phyloP scores from a whole-genome alignment of 805 yeast species.

The Lipomyces sp. region DNA sequence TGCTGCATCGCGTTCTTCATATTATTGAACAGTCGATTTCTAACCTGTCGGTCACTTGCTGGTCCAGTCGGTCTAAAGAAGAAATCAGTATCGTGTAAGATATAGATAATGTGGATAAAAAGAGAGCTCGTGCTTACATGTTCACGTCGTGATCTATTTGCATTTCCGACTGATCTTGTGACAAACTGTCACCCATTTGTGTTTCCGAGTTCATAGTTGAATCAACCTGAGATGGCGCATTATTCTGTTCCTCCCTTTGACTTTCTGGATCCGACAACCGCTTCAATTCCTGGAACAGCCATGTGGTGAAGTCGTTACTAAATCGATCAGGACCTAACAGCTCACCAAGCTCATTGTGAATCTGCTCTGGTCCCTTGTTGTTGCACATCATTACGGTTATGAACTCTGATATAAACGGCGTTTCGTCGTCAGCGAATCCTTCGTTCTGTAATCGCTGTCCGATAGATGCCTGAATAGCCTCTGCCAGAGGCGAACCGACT shows the following conservation, averaged over 20 bases:
- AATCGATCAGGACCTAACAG: constrained; percentile 41
- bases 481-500: constrained; percentile 35
- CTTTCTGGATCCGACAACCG: constrained; percentile 11
- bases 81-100: not conserved
- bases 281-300: constrained; percentile 38
- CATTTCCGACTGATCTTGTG: not conserved
- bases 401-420: constrained; percentile 42
- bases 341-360: constrained; percentile 38
- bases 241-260: not conserved
- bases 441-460: constrained; percentile 34
- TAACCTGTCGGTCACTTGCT: not conserved
- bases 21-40: not conserved
- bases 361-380: constrained; percentile 37
- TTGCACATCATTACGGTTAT: constrained; percentile 42
- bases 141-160: not conserved
- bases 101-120: not conserved
- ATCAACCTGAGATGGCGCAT: not conserved
- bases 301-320: constrained; percentile 35
- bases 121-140: not conserved
- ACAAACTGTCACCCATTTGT: not conserved
- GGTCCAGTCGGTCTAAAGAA: constrained; percentile 5
- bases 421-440: constrained; percentile 41
- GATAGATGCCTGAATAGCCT: constrained; percentile 34
- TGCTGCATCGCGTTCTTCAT: not conserved
- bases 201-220: not conserved